A percentile compares a stretch with the other conserved stretches of the same genome.
Conservation (phyloP, 164 flowering plant species). For the Annona cherimola region DNA sequence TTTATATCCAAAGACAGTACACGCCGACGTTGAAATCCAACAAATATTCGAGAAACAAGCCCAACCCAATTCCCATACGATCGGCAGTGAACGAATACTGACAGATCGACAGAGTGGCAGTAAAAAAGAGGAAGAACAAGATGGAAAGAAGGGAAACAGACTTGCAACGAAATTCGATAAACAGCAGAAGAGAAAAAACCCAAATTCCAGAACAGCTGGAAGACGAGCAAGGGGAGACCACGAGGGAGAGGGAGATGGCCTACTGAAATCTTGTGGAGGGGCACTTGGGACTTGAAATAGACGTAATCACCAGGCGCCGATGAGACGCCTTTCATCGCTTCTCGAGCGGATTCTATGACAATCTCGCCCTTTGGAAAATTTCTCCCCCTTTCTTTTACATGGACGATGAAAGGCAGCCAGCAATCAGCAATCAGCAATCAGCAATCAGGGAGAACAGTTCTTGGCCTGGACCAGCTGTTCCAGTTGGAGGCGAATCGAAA, state of each 20-base stretch:
- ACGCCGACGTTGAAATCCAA: background rate
- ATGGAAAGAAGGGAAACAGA: background rate
- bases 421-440: no score
- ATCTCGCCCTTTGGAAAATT: slow-evolving; percentile 17
- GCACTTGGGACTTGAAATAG: slow-evolving; percentile 97
- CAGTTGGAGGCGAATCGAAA: no score
- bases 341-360: slow-evolving; percentile 1
- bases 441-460: no score
- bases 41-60: background rate
- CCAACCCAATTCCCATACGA: background rate
- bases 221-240: background rate
- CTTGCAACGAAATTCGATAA: background rate
- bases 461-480: no score
- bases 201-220: background rate
- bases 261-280: slow-evolving; percentile 98
- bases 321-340: slow-evolving; percentile 31
- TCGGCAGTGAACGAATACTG: background rate
- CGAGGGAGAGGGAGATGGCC: slow-evolving; percentile 8
- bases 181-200: background rate
- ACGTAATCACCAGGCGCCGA: slow-evolving; percentile 95
- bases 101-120: background rate
- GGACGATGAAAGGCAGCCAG: no score
- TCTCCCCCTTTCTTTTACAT: background rate
- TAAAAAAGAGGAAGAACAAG: background rate
- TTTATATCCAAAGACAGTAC: background rate